Base-by-base conservation (phyloP, 1,139 yeast species). In the Taphrina deformans region DNA sequence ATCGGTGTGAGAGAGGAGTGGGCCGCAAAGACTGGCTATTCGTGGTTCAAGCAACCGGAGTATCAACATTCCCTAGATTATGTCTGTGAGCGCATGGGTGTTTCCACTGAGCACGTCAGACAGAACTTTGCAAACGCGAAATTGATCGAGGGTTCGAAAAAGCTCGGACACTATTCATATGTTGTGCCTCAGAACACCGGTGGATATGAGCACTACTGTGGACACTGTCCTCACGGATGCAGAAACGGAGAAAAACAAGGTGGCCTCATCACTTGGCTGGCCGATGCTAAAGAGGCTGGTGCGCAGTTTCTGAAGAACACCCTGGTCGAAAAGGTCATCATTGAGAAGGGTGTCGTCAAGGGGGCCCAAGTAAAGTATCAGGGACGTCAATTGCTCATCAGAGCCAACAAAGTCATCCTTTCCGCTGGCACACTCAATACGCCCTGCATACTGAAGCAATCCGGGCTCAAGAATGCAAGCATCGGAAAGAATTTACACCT, bases 231-330 rank as follows among this genome's bases (percentile, higher is more conserved):
- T 63, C 74, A 79, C 67, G 87, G 87, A n/a, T 82, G 85, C 71
- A 80, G 78, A 62, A 76, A 73, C 73, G 86, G 84, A n/a, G 75
- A 81, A 66, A 83, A 83, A 68, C 85, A 82, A 71, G 86, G 87
- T 7, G 78, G 83, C 7, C 75, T 78, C 10, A 81, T 76, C 45
- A 78, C 79, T 70, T 84, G 87, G 87, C 78, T 84, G 66, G 76
- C 79, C 60, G 82, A 79, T 50, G 85, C 87, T 0, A 78, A 79
- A 1, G 77, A 75, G n/a, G 74, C 77, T 31, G 87, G 87, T 0
- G 75, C 82, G 10, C 75, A 79, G 69, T 79, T 84, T 67, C 76
- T 83, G 76, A 83, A 80, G 67, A 77, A 81, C 67, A 82, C 83
- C 2, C 72, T 73, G 45, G 87, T 83, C 0, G 67, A 74, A 12